Conservation (phyloP, 768 basidiomycete species). For the Lentinula raphanica region DNA sequence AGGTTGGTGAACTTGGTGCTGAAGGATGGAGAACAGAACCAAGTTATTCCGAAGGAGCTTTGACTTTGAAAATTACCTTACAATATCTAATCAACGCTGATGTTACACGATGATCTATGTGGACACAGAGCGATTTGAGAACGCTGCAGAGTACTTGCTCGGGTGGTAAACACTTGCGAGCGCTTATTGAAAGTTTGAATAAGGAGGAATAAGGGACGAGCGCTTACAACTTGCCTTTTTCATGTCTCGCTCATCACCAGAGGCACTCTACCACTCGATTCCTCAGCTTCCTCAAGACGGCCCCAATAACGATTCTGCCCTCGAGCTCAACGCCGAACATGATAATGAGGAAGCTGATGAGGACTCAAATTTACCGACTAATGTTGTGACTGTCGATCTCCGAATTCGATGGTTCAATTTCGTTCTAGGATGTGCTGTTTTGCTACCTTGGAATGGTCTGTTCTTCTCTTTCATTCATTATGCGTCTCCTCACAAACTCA, state of each 20-base stretch:
- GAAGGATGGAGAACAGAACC: constrained; percentile 47
- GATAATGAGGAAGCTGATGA: constrained; percentile 22
- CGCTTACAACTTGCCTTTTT: neutral
- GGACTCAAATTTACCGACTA: neutral
- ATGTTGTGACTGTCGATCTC: constrained; percentile 23
- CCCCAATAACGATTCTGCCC: constrained; percentile 22
- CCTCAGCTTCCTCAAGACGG: constrained; percentile 28
- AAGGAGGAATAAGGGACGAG: neutral
- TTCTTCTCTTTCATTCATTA: neutral
- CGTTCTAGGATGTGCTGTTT: constrained; percentile 58
- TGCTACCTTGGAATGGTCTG: constrained; percentile 88
- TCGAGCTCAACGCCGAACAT: constrained; percentile 23
- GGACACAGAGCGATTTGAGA: no score
- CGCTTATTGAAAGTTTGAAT: no score
- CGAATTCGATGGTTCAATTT: constrained; percentile 63
- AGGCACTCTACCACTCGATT: constrained; percentile 39
- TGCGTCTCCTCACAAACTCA: no score
- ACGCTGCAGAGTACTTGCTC: no score
- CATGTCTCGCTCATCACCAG: constrained; percentile 30
- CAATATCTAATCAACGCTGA: no score
- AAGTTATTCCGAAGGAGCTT: constrained; percentile 41
- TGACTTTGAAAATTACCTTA: neutral
- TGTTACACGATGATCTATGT: no score
- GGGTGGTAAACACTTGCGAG: no score
- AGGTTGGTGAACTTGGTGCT: constrained; percentile 52